Evolutionary conservation across 1,284 basidiomycete genomes (phyloP).

Genomic region (Filobasidium uniguttulatum): DNA sequence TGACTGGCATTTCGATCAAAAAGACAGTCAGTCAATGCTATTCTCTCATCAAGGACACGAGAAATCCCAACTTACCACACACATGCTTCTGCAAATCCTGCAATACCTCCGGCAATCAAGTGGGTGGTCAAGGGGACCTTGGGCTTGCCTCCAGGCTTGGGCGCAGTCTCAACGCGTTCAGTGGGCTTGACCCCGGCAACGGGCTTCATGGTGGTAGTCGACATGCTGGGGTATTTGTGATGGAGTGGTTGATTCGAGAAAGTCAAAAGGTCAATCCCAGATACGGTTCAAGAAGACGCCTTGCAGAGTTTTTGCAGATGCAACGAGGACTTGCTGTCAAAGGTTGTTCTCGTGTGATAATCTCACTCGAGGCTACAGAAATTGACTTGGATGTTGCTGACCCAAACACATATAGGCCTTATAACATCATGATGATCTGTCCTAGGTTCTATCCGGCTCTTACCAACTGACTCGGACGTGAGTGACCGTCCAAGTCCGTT

Average conservation of each 20-base stretch:
- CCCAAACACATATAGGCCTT: no score
- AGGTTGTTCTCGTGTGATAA: no score
- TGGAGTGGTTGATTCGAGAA: background rate
- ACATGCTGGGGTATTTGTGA: slow-evolving; percentile 17
- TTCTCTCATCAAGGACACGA: background rate
- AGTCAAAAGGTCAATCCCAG: background rate
- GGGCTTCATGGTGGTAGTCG: slow-evolving; percentile 22
- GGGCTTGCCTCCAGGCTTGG: slow-evolving; percentile 19
- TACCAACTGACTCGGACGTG: no score
- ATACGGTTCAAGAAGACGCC: no score
- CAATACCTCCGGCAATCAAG: slow-evolving; percentile 78
- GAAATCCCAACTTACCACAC: slow-evolving; percentile 41
- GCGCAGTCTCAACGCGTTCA: background rate
- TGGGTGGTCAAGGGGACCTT: slow-evolving; percentile 63
- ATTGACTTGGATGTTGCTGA: no score
- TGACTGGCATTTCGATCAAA: slow-evolving; percentile 22
- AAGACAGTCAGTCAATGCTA: background rate
- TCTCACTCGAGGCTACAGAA: no score
- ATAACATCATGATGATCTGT: no score
- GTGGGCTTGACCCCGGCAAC: slow-evolving; percentile 21
- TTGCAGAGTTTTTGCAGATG: no score
- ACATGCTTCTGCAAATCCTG: slow-evolving; percentile 73
- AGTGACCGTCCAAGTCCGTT: no score
- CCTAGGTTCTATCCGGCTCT: no score
- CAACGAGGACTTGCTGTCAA: no score